These are phyloP conservation scores for Alternaria triticina DNA, from an alignment of 2,329 filamentous ascomycete species.

Conservation along the genomic window DNA sequence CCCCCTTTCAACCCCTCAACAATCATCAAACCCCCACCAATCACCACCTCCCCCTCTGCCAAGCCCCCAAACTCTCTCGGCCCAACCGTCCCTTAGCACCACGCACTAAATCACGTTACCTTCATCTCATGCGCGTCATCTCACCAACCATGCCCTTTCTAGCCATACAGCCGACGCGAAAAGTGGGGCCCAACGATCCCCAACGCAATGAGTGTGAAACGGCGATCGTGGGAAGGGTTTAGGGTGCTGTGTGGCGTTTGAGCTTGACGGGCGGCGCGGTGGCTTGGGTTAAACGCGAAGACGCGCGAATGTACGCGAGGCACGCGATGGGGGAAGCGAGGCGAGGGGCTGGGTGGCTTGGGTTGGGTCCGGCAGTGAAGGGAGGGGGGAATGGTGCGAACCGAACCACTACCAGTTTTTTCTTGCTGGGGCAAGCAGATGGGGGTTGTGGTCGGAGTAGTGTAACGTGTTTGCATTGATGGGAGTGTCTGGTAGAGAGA, in stretches of 20 bases:
- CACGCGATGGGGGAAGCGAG: neutral
- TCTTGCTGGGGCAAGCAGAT: neutral
- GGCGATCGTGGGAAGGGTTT: neutral
- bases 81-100: neutral
- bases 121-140: constrained; percentile 22
- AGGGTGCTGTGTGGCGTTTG: neutral
- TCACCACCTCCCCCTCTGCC: constrained; percentile 2
- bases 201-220: neutral
- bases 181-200: neutral
- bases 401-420: neutral
- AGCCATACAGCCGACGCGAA: neutral
- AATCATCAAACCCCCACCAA: constrained; percentile 9
- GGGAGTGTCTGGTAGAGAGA: neutral
- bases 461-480: neutral
- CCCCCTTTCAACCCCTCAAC: neutral
- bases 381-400: neutral
- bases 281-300: neutral
- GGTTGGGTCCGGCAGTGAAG: neutral
- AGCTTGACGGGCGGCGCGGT: neutral
- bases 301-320: neutral
- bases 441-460: neutral
- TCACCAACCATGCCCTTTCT: neutral
- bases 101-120: constrained; percentile 22
- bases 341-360: neutral
- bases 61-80: constrained; percentile 3